phyloP scores from a whole-genome alignment of 352 stramenopile genomes.

The Pythium vanterpoolii region DNA sequence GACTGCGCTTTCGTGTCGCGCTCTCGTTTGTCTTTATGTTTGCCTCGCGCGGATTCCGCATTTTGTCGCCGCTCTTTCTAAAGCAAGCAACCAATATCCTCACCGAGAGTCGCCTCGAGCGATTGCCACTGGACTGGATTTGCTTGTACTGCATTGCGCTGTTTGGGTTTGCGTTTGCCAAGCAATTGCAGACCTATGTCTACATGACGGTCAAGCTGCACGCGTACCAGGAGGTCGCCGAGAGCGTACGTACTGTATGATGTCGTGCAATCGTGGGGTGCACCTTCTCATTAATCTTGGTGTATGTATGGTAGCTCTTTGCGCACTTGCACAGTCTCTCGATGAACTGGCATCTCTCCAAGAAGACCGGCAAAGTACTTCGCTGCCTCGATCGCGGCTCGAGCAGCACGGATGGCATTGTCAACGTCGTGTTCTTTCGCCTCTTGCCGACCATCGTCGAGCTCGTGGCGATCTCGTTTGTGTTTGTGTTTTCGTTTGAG shows the following conservation, averaged over 20 bases:
- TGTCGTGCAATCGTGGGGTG: too few relatives aligned
- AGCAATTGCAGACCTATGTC: conserved; percentile 93
- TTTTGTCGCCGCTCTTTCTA: conserved; percentile 68
- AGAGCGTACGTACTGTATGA: conserved; percentile 45
- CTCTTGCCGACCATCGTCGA: conserved; percentile 93
- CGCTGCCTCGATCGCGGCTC: conserved; percentile 87
- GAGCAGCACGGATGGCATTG: conserved; percentile 88
- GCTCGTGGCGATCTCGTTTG: conserved; percentile 91
- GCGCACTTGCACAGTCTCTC: conserved; percentile 93
- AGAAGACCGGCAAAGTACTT: conserved; percentile 97
- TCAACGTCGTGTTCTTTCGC: conserved; percentile 97
- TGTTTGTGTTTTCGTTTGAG: conserved; percentile 90
- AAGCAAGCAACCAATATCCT: conserved; percentile 64
- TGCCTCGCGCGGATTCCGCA: conserved; percentile 57
- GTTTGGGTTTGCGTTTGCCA: conserved; percentile 82
- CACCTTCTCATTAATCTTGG: neutral
- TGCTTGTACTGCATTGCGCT: conserved; percentile 60
- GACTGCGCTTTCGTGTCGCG: conserved; percentile 57
- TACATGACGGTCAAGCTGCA: conserved; percentile 95
- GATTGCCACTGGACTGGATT: conserved; percentile 46
- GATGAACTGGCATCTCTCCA: conserved; percentile 96
- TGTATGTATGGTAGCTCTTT: conserved; percentile 67
- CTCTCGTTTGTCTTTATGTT: conserved; percentile 71
- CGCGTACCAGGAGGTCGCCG: conserved; percentile 94
- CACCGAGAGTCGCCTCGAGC: conserved; percentile 31